Base-by-base conservation (phyloP, 495 filamentous ascomycete species). In the Tuber brumale region DNA sequence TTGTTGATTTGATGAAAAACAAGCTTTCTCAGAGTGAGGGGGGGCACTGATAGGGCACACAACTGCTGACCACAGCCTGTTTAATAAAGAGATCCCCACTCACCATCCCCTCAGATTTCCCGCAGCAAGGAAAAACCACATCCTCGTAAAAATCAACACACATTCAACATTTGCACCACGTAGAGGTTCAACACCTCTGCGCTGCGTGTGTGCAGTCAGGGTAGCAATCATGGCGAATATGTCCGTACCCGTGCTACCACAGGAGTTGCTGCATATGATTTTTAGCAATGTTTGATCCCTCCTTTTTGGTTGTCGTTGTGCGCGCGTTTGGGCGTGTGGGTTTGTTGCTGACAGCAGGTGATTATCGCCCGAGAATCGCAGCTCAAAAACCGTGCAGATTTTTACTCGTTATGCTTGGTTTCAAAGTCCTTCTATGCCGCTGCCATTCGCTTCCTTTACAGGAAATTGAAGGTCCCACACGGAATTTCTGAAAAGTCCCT, bases 361-460 rank as follows among this genome's bases (percentile, higher is more conserved):
- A 35, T 35, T 35, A 66, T 66, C 57, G 12, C 12, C 4, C 12
- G 57, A 6, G 57, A 14, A 35, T 21, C 21, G 6, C 37, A 77
- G 74, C 70, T 77, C 69, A 70, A 48, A 0, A 14, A 43, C 2
- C 35, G 69, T 41, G 37, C 74, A 12, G 76, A 77, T 41, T 72
- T 77, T 37, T 69, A 77, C n/a, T 66, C 74, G 6, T 57, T 76
- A 43, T 76, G 76, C 19, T 42, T 76, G 7, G 76, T 76, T 14
- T 77, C 74, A 1, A 70, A 45, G 42, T 51, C 27, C 74, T 77
- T 76, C 39, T 76, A 77, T 42, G n/a, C 48, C 69, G 43, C 57
- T 14, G 76, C 76, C 10, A 70, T 77, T 39, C 74, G 76, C 23
- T 72, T 72, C 43, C 76, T 77, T 70, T 77, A 77, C 51, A 70